Evolutionary conservation across 805 yeast species (phyloP), one percentile per base, ranked within the genome.

Genomic region (Metschnikowia amazonensis): DNA sequence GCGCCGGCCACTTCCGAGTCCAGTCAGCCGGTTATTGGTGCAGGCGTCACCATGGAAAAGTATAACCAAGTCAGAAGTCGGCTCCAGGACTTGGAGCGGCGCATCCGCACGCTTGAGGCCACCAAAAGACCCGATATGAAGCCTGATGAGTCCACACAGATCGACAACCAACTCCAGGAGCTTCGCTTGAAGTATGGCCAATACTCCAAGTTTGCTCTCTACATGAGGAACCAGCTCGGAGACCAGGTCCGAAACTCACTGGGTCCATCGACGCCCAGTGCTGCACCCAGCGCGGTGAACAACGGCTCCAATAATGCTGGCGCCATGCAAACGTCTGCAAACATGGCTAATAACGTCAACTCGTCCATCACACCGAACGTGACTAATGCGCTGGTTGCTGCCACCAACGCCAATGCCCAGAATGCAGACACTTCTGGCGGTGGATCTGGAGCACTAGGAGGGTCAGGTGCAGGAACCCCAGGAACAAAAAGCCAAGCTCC

Each of bases 191-290:
- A 77, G 45, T 72, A 72, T 50, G 71, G 73, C 18, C 75, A 75
- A 38, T 79, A 75, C 53, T 77, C 75, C 47, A 72, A 72, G 45
- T 72, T 75, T 40, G 82, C 82, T 1, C 59, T 69, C 27, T 74
- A 71, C 51, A 65, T 79, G 69, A 64, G 68, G 35, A 65, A 68
- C 43, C 73, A 70, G 53, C 60, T 73, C 43, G 56, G 67, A 36
- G 69, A 65, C 36, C 67, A 61, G 53, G 67, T 64, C 4, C 48
- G 53, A 2, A 45, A 37, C 13, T 10, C 39, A 3, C 25, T 44
- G 11, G 36, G 45, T 6, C 46, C 48, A 4, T 39, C 37, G n/a
- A 44, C 45, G 14, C 43, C 39, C 34, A 38, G 45, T 36, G 40
- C 40, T 2, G 47, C 48, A 3, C 46, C 53, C 5, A 43, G 39